Conservation (phyloP, 805 yeast genomes). For the Schwanniomyces yamadae region DNA sequence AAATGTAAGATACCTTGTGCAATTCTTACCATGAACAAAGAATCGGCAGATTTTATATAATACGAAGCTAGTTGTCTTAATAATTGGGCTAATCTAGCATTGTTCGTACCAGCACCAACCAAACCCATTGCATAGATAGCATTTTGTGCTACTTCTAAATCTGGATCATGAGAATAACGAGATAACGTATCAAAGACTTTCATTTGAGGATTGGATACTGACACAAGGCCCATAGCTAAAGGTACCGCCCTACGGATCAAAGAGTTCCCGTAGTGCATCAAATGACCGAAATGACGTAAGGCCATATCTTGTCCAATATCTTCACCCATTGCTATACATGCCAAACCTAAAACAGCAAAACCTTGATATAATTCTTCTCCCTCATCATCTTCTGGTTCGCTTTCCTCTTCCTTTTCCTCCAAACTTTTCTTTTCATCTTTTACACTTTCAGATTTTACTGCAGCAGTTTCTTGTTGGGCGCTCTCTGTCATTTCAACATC, state of each 20-base stretch:
- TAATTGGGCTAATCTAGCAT: constrained; percentile 95
- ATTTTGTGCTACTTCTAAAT: constrained; percentile 88
- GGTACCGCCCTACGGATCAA: constrained; percentile 93
- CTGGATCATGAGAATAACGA: constrained; percentile 94
- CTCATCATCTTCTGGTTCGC: constrained; percentile 31
- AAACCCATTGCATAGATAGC: constrained; percentile 97
- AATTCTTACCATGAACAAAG: constrained; percentile 86
- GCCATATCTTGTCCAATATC: constrained; percentile 98
- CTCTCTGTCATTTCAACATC: constrained; percentile 36
- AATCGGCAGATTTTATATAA: constrained; percentile 86
- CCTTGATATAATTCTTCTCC: constrained; percentile 69
- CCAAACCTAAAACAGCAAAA: constrained; percentile 91
- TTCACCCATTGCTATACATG: constrained; percentile 95
- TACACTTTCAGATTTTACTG: constrained; percentile 12
- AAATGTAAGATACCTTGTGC: constrained; percentile 94
- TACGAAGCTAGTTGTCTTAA: constrained; percentile 93
- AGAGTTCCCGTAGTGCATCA: constrained; percentile 96
- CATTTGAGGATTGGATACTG: constrained; percentile 93
- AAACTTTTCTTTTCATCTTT: constrained; percentile 13
- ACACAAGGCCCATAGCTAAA: constrained; percentile 93
- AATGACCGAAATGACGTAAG: constrained; percentile 92
- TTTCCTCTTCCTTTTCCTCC: constrained; percentile 27
- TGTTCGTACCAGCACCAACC: constrained; percentile 98
- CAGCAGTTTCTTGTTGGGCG: constrained; percentile 19
- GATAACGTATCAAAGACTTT: constrained; percentile 95